Evolutionary conservation across 495 filamentous ascomycete species (phyloP).

Genomic region (Penicillium bovifimosum): DNA sequence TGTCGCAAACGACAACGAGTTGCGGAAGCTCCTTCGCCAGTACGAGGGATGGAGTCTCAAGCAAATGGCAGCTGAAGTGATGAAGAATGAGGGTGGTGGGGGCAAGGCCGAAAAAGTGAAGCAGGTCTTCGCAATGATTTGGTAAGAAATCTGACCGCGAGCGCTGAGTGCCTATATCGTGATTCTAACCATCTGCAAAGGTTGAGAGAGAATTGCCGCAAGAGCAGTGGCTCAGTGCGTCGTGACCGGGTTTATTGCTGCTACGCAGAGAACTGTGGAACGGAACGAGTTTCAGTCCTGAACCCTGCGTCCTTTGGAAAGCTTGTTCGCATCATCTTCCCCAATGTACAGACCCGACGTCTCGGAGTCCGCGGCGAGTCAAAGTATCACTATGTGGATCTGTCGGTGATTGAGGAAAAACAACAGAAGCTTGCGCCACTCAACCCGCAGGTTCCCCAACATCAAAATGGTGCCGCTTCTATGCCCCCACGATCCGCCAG

Average conservation of each 20-base stretch:
- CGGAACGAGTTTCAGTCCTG: constrained; percentile 82
- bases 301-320: constrained; percentile 98
- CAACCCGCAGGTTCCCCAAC: constrained; percentile 23
- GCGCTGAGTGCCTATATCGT: neutral
- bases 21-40: constrained; percentile 73
- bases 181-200: constrained; percentile 36
- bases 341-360: constrained; percentile 83
- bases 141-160: constrained; percentile 49
- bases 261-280: constrained; percentile 86
- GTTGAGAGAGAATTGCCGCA: constrained; percentile 76
- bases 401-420: constrained; percentile 58
- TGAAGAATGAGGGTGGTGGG: constrained; percentile 63
- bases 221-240: constrained; percentile 77
- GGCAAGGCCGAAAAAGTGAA: constrained; percentile 85
- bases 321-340: constrained; percentile 91
- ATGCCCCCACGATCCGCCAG: constrained; percentile 23
- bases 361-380: constrained; percentile 93
- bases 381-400: constrained; percentile 96
- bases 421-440: constrained; percentile 33
- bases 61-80: constrained; percentile 78
- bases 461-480: constrained; percentile 11
- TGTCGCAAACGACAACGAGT: constrained; percentile 84
- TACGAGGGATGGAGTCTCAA: constrained; percentile 70
- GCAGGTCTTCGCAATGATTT: constrained; percentile 96
- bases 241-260: constrained; percentile 88